These are phyloP conservation scores for Epicoccum sorghinum DNA, from an alignment of 2,329 filamentous ascomycete species.

Conservation along the genomic window DNA sequence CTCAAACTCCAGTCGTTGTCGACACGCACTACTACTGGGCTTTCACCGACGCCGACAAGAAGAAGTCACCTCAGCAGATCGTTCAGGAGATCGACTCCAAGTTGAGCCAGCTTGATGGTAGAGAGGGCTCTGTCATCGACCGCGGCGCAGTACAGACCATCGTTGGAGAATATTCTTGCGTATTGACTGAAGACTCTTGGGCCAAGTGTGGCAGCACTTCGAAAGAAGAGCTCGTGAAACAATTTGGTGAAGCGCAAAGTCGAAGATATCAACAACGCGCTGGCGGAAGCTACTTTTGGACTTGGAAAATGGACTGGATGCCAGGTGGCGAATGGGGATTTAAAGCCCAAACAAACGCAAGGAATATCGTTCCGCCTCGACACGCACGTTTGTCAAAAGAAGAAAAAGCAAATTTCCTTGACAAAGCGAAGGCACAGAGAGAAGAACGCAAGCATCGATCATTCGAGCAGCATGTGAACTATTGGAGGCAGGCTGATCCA, in stretches of 20 bases:
- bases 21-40: constrained; percentile 67
- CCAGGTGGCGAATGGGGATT: constrained; percentile 68
- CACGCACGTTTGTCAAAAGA: constrained; percentile 31
- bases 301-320: constrained; percentile 67
- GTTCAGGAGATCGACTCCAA: constrained; percentile 54
- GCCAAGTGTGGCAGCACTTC: constrained; percentile 41
- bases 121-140: constrained; percentile 56
- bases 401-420: constrained; percentile 36
- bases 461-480: constrained; percentile 54
- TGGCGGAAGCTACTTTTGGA: constrained; percentile 65
- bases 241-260: constrained; percentile 58
- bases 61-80: constrained; percentile 59
- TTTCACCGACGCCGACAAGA: constrained; percentile 60
- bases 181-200: constrained; percentile 59
- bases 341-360: constrained; percentile 56
- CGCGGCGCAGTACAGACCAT: constrained; percentile 59
- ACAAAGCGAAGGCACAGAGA: constrained; percentile 50
- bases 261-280: constrained; percentile 56
- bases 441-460: constrained; percentile 45
- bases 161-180: constrained; percentile 65
- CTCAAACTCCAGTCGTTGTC: constrained; percentile 58
- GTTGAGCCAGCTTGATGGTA: constrained; percentile 54
- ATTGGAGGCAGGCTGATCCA: constrained; percentile 56
- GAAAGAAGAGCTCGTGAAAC: constrained; percentile 49
- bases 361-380: constrained; percentile 47